Evolutionary conservation across 805 yeast species (phyloP), one percentile per base, ranked within the genome.

Genomic region (Debaryomyces castellii): DNA sequence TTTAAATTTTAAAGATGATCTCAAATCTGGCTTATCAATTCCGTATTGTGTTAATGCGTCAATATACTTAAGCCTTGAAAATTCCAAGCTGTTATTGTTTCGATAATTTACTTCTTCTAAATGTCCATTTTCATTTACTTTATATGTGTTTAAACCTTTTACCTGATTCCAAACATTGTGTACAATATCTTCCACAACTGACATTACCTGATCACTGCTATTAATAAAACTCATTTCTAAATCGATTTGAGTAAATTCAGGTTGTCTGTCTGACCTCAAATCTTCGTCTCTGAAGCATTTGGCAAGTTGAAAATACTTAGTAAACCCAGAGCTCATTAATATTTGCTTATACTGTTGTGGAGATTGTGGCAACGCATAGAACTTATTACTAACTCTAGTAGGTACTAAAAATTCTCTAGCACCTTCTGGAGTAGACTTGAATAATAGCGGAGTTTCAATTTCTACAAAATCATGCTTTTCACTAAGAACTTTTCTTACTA

Each of bases 271-370:
- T 1, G 89, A 83, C 48, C 99, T 77, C 46, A 94, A 74, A 66
- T 94, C 98, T 63, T 94, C 99, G 63, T 94, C 99, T 52, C 99
- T 76, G 63, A 94, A 94, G 63, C 99, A 94, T 58, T 81, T 83
- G 3, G 99, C 98, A 33, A 94, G 72, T 66, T 94, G 99, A 64
- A 81, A 94, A 64, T 94, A 94, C 40, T 81, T 76, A 42, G 85
- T 77, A 33, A 94, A 81, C 1, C 99, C 99, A 34, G 96, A 85
- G 1, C 97, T 96, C 90, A 94, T 94, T 27, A 94, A 70, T 34
- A 94, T 71, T 65, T 94, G 99, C 60, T 94, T 94, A 61, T 92
- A 94, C 61, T 94, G 99, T 62, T 94, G 99, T 0, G 99, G 99
- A 12, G 97, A 89, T 63, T 94, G 99, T 0, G 98, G 97, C 23